Conservation (phyloP, 352 stramenopile species). For the Phytophthora hibernalis region DNA sequence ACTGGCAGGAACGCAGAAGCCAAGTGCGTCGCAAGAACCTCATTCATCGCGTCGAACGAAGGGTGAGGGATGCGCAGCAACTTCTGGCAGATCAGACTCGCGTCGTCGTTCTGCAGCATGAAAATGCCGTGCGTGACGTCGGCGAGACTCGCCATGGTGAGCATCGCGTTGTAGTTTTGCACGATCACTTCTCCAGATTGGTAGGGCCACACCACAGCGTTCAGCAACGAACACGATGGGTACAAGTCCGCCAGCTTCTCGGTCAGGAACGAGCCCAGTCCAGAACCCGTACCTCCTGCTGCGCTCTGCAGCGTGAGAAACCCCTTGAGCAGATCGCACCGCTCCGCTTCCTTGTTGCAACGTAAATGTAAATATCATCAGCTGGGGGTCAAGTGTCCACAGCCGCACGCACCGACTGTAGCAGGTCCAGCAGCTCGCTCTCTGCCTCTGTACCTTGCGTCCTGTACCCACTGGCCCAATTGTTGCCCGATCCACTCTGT, state of each 20-base stretch:
- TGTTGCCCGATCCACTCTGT: constrained; percentile 81
- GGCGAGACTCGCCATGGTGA: constrained; percentile 85
- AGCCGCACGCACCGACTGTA: constrained; percentile 47
- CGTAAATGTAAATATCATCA: background rate
- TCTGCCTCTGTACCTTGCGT: constrained; percentile 53
- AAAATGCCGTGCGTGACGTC: constrained; percentile 65
- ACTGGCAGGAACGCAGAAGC: constrained; percentile 59
- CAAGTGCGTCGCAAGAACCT: constrained; percentile 68
- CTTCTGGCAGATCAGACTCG: constrained; percentile 60
- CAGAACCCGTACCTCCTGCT: constrained; percentile 89
- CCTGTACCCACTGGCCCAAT: constrained; percentile 78
- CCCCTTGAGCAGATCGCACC: constrained; percentile 69
- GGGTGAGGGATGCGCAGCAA: constrained; percentile 63
- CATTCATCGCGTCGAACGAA: constrained; percentile 70
- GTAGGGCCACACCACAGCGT: constrained; percentile 88
- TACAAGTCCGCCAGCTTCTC: constrained; percentile 75
- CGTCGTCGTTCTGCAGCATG: constrained; percentile 77
- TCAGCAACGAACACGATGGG: constrained; percentile 60
- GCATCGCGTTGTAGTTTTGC: constrained; percentile 92
- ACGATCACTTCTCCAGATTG: constrained; percentile 86
- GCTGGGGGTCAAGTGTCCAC: background rate
- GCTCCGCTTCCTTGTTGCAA: constrained; percentile 64
- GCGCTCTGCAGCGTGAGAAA: constrained; percentile 86
- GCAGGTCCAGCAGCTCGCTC: constrained; percentile 54
- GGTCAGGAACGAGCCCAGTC: constrained; percentile 84